These are phyloP conservation scores for Vanderwaltozyma verrucispora DNA, from an alignment of 805 yeast species.

Conservation along the genomic window DNA sequence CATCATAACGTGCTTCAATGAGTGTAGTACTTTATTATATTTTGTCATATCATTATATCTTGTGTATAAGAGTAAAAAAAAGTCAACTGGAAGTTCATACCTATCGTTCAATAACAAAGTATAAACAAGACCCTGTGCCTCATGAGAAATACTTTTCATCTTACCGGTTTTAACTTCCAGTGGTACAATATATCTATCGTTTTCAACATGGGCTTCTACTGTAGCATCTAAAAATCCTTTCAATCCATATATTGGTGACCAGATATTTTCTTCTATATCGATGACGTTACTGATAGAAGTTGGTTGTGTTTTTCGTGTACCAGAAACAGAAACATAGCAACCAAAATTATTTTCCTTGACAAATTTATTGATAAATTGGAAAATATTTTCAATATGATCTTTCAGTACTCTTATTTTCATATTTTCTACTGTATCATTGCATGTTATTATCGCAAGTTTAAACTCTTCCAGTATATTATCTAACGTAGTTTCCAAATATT, in stretches of 20 bases:
- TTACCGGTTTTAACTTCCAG: slow-evolving; percentile 86
- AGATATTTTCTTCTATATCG: slow-evolving; percentile 82
- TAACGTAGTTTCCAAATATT: slow-evolving; percentile 23
- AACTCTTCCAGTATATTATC: slow-evolving; percentile 36
- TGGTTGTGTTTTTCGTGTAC: slow-evolving; percentile 28
- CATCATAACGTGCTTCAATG: slow-evolving; percentile 58
- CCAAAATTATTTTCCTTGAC: slow-evolving; percentile 27
- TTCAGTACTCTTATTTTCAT: slow-evolving; percentile 34
- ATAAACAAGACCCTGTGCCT: slow-evolving; percentile 80
- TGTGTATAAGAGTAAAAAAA: slow-evolving; percentile 66
- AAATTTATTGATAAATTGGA: slow-evolving; percentile 42
- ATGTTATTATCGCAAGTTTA: slow-evolving; percentile 42
- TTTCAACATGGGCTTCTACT: slow-evolving; percentile 44
- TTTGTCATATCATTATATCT: slow-evolving; percentile 44
- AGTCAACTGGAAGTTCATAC: slow-evolving; percentile 56
- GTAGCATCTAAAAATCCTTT: slow-evolving; percentile 89
- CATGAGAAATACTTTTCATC: slow-evolving; percentile 51
- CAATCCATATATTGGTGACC: slow-evolving; percentile 86
- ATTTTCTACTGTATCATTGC: slow-evolving; percentile 39
- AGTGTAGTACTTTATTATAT: slow-evolving; percentile 43
- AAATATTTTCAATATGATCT: slow-evolving; percentile 42
- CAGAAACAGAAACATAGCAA: slow-evolving; percentile 17
- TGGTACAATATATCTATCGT: slow-evolving; percentile 49
- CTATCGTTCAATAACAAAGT: slow-evolving; percentile 70
- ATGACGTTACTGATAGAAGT: slow-evolving; percentile 53